Conservation (phyloP, 306 rosid genomes). For the Mimosa pudica region DNA sequence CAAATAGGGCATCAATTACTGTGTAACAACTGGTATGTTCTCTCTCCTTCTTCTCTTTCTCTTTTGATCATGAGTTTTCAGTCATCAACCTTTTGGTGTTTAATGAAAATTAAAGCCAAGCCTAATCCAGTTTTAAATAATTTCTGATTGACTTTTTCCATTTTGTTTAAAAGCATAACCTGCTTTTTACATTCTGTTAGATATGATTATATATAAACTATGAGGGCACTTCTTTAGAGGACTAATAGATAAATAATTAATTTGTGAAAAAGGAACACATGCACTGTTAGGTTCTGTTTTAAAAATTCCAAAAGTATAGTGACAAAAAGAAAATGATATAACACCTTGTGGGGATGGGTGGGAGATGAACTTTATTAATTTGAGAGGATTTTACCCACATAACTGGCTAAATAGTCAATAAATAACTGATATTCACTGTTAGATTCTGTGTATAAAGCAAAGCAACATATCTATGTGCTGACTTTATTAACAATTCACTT, state of each 20-base stretch:
- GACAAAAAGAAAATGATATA: constrained; percentile 61
- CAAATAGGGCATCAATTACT: constrained; percentile 34
- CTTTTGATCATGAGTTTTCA: constrained; percentile 20
- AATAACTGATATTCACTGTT: constrained; percentile 18
- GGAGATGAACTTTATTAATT: constrained; percentile 46
- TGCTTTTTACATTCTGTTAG: constrained; percentile 38
- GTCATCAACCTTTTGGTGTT: constrained; percentile 31
- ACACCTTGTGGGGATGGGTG: constrained; percentile 38
- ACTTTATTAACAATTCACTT: constrained; percentile 39
- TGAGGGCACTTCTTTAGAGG: constrained; percentile 50
- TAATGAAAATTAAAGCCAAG: constrained; percentile 34
- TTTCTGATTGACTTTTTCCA: constrained; percentile 40
- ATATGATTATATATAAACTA: constrained; percentile 26
- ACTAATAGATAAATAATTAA: constrained; percentile 19
- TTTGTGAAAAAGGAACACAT: constrained; percentile 35
- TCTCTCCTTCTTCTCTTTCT: constrained; percentile 29
- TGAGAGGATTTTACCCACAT: constrained; percentile 35
- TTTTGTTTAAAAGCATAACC: constrained; percentile 38
- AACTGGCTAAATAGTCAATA: constrained; percentile 47
- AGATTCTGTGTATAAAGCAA: constrained; percentile 30
- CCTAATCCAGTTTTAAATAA: constrained; percentile 37
- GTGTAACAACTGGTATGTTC: constrained; percentile 40
- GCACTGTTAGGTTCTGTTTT: constrained; percentile 40
- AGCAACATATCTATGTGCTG: constrained; percentile 29
- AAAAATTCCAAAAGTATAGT: constrained; percentile 58